These are phyloP conservation scores for Camillea tinctor DNA, from an alignment of 2,329 filamentous ascomycete species.

Conservation along the genomic window DNA sequence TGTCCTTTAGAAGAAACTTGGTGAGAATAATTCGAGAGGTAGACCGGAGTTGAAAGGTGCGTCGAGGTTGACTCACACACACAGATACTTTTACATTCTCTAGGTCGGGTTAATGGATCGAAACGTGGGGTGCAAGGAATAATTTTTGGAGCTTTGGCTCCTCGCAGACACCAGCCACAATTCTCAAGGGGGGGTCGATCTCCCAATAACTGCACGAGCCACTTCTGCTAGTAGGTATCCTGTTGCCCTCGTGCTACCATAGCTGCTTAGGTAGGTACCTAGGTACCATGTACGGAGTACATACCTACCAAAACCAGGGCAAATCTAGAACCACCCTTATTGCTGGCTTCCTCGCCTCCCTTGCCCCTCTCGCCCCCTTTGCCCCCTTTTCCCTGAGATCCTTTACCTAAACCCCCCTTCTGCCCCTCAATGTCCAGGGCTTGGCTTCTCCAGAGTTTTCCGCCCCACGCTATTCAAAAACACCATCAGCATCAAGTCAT, in stretches of 20 bases:
- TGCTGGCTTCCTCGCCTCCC: no score
- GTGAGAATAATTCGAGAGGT: background rate
- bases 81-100: background rate
- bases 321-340: no score
- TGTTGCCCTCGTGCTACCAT: background rate
- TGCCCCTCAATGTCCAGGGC: background rate
- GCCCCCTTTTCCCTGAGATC: background rate
- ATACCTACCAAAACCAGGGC: no score
- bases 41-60: background rate
- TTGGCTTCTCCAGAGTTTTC: background rate
- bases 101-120: background rate
- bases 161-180: background rate
- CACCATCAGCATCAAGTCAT: background rate
- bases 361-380: background rate
- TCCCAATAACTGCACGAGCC: background rate
- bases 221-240: background rate
- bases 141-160: background rate
- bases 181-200: background rate
- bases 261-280: background rate
- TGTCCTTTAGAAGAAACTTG: background rate
- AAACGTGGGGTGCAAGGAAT: slow-evolving; percentile 6
- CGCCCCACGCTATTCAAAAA: background rate
- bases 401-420: no score
- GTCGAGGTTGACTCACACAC: slow-evolving; percentile 7
- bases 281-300: no score